Base-by-base conservation (phyloP, 2,329 filamentous ascomycete genomes). In the Hypoxylon sp. region DNA sequence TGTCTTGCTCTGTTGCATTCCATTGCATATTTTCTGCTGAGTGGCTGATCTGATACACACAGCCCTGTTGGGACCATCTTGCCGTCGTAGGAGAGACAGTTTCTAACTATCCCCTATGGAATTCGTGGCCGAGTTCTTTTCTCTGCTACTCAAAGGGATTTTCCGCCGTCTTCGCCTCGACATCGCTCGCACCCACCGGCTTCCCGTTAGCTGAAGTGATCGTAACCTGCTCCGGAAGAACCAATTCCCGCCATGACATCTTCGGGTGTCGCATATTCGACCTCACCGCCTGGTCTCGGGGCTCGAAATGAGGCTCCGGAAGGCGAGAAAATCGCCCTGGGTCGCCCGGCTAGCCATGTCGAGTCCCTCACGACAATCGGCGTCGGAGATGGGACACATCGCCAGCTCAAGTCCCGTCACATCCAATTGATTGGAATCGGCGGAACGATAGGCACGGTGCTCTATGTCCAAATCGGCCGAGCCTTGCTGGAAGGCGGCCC, bases 361-460 rank as follows among this genome's bases (percentile, higher is more conserved):
- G 51, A 42, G 19, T 48, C 53, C n/a, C 43, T 59, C 16, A 42
- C 46, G 2, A 55, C 47, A 42, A 47, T 61, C n/a, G 48, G 49
- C n/a, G 58, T 60, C 8, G 42, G 56, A 34, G 75, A 79, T 51
- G 63, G 73, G 6, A 82, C 78, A 1, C 77, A 82, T 40, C 76
- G 80, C 35, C 76, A 69, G 50, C 75, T 83, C 55, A 82, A 82
- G 65, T 69, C 78, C 15, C 76, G 80, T 1, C 80, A 83, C 57
- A 82, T 84, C 34, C 81, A 84, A 62, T 70, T 83, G 21, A 82
- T 83, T 62, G 83, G 79, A 21, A 86, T 87, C 49, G 84, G 83
- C 27, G 84, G 83, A 0, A 85, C 83, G 5, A 86, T 87, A 55
- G 83, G 84, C 12, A 87, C 82, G 1, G 81, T 79, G 11, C 70